phyloP scores from a whole-genome alignment of 352 stramenopile genomes.

The Pythium brachiatum region DNA sequence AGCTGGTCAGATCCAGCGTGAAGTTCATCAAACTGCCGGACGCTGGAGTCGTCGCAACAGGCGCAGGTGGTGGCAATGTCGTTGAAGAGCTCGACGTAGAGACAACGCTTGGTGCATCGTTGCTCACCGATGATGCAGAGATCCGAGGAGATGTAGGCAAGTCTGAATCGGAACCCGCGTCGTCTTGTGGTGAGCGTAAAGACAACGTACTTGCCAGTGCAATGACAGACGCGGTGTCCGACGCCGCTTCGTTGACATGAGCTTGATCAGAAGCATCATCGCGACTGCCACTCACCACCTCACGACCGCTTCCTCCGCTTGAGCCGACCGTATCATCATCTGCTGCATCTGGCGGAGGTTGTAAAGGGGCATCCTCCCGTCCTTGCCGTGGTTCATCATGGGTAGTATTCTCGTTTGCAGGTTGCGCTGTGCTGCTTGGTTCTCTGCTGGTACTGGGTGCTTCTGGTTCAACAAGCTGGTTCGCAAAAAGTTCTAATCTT shows the following conservation, averaged over 20 bases:
- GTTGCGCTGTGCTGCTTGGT: neutral
- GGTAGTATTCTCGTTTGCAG: neutral
- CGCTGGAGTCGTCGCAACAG: constrained; percentile 29
- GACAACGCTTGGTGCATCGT: neutral
- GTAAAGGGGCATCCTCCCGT: neutral
- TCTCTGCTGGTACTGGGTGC: neutral
- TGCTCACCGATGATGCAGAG: neutral
- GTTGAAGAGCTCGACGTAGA: neutral
- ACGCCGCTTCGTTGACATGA: constrained; percentile 30
- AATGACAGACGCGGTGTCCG: constrained; percentile 74
- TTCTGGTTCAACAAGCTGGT: constrained; percentile 44
- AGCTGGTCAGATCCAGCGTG: constrained; percentile 71
- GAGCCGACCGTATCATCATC: neutral
- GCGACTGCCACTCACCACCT: neutral
- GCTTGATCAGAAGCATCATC: constrained; percentile 7
- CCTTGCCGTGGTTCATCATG: neutral
- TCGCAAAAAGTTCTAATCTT: constrained; percentile 74
- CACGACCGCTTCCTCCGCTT: neutral
- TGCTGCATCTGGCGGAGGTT: neutral
- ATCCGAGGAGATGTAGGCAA: constrained; percentile 27
- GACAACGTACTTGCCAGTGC: constrained; percentile 84
- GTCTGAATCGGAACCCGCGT: constrained; percentile 43
- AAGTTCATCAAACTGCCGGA: constrained; percentile 74
- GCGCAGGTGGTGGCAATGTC: constrained; percentile 24
- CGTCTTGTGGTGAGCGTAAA: constrained; percentile 65